Evolutionary conservation across 495 filamentous ascomycete species (phyloP), one percentile per base, ranked within the genome.

Genomic region (Trichoderma gamsii): DNA sequence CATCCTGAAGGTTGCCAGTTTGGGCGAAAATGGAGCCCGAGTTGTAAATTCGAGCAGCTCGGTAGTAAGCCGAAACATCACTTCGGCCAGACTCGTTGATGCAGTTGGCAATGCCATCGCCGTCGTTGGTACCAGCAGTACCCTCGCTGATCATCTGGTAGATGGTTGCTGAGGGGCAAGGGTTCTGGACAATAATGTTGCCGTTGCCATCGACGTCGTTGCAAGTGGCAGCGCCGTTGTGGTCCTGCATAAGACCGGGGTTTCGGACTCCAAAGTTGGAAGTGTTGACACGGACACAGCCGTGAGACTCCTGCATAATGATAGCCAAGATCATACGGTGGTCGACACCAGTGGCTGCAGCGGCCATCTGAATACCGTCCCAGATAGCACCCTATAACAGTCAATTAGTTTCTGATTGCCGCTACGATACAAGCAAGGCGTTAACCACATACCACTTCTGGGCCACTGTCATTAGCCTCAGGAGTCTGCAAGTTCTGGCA

Each of bases 301-400:
- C 86, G 68, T 80, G 80, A 75, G 77, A 81, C 70, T 88, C 85
- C 74, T 88, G 86, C 78, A 88, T 82, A 43, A 87, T 72, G 66
- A 85, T 76, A 64, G 73, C 74, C 29, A 80, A 71, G 68, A 82
- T 76, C 68, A 76, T 76, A 49, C 76, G 74, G 35, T 65, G 63
- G 67, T 86, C 82, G 21, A 87, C 72, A 21, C 77, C 74, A 23
- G 80, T 76, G 4, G 70, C 71, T 0, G 38, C 32, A 15, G 83
- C 74, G 13, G 85, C 76, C 16, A 69, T 64, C 32, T 77, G 41
- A 67, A 85, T 85, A 38, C 73, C 75, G 46, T 70, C 68, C 41
- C 77, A 74, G 52, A 87, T 76, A 46, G 74, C 43, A 18, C 64
- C 68, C 35, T 38, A 38, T 7, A 38, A 38, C 7, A 38, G 8